Percentiles rank a stretch among this genome's conserved stretches.
Conservation (phyloP, 2,329 filamentous ascomycete species). For the Pleoardoris graminearum region DNA sequence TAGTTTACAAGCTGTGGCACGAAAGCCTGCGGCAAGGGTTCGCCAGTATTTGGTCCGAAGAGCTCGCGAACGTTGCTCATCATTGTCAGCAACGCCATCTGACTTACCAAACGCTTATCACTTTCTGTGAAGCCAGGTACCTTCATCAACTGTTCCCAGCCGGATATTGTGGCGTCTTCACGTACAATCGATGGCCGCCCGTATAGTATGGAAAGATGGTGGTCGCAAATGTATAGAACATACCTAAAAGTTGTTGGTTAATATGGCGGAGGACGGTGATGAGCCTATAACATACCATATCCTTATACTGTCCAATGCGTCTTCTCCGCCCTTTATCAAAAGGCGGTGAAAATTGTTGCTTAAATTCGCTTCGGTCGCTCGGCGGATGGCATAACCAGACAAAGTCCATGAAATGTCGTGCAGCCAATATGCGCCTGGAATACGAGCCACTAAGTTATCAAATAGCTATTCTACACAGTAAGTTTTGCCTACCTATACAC, state of each 20-base stretch:
- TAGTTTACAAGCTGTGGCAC: slow-evolving; percentile 55
- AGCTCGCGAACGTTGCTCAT: slow-evolving; percentile 58
- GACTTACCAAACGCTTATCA: slow-evolving; percentile 61
- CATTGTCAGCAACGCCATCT: slow-evolving; percentile 63
- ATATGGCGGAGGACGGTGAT: background rate
- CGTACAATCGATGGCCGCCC: slow-evolving; percentile 62
- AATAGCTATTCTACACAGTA: too few species aligned
- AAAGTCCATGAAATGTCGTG: slow-evolving; percentile 66
- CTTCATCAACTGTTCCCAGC: slow-evolving; percentile 61
- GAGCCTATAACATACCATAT: slow-evolving; percentile 57
- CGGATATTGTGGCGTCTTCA: slow-evolving; percentile 61
- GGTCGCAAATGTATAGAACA: slow-evolving; percentile 63
- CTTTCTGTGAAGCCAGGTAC: slow-evolving; percentile 56
- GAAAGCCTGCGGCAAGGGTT: slow-evolving; percentile 56
- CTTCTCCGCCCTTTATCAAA: slow-evolving; percentile 45
- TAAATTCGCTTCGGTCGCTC: slow-evolving; percentile 55
- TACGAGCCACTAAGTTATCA: too few species aligned
- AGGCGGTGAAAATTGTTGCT: slow-evolving; percentile 50
- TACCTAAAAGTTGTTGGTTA: background rate
- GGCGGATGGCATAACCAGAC: slow-evolving; percentile 58
- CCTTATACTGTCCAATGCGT: slow-evolving; percentile 58
- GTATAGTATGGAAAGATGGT: slow-evolving; percentile 66
- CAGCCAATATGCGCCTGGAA: slow-evolving; percentile 61
- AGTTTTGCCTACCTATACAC: slow-evolving; percentile 47
- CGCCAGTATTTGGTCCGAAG: slow-evolving; percentile 60